Percentiles rank a stretch among this genome's conserved stretches.
These are phyloP conservation scores for Trichomonas vaginalis DNA, from an alignment of 208 protist genomes.

Conservation along the genomic window DNA sequence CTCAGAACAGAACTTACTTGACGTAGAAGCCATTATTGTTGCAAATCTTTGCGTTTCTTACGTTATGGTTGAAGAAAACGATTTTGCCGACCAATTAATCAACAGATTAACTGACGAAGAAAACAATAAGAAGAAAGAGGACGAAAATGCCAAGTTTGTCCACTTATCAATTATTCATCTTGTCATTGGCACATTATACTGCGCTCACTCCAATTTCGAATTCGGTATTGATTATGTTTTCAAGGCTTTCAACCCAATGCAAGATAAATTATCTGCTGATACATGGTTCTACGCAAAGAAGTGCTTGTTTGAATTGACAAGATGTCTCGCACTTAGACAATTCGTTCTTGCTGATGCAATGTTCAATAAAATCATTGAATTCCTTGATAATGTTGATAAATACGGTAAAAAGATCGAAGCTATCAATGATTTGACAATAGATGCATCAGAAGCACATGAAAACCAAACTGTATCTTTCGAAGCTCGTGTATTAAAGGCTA, in stretches of 20 bases:
- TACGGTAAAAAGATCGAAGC: neutral
- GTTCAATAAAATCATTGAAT: neutral
- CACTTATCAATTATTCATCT: constrained; percentile 39
- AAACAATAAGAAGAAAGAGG: neutral
- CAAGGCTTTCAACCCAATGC: constrained; percentile 31
- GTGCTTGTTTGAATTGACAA: constrained; percentile 58
- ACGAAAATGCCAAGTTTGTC: neutral
- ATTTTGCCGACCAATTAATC: constrained; percentile 36
- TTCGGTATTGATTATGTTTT: constrained; percentile 38
- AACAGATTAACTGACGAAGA: constrained; percentile 17
- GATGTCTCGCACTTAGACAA: neutral
- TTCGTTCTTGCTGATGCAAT: neutral
- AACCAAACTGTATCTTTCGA: neutral
- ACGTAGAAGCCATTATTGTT: constrained; percentile 34
- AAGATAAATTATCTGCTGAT: constrained; percentile 28
- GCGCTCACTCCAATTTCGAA: constrained; percentile 31
- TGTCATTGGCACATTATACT: constrained; percentile 41
- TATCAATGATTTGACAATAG: neutral
- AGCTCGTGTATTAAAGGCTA: neutral
- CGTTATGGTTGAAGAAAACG: constrained; percentile 31
- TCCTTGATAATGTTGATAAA: neutral
- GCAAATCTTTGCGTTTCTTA: constrained; percentile 40
- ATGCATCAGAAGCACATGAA: neutral
- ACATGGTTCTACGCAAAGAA: constrained; percentile 46
- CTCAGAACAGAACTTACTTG: constrained; percentile 18